Base-by-base conservation (phyloP, 352 stramenopile genomes). In the Phytopythium oedochilum region DNA sequence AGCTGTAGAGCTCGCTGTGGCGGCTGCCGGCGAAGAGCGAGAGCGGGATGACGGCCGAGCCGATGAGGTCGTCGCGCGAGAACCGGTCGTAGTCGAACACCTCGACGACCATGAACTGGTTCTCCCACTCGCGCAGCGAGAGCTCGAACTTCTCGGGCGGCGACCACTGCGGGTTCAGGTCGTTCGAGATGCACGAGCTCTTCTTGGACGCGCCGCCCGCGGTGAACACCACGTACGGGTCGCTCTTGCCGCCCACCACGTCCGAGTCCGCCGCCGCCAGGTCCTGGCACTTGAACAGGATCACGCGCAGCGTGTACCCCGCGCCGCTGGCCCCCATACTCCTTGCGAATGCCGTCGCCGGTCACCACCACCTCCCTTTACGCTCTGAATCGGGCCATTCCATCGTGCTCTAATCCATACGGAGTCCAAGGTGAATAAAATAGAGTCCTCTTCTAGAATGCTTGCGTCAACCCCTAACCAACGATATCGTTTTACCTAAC, bases 131-230 rank as follows among this genome's bases (percentile, higher is more conserved):
- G 20, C 69, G 57, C 35, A 92, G 34, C 49, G 74, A 59, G 58
- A 90, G 88, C 62, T 89, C 64, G 55, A 92, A 92, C 55, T 80
- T 85, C 57, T 90, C 82, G 12, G 80, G 73, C 29, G 80, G 77
- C 9, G 66, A 71, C 82, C 82, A 92, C 51, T 75, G 62, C 52
- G 82, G 82, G 43, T 89, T 88, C 18, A 92, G 59, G 23, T 78
- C 62, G 58, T 86, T 87, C 45, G 55, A 66, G 60, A 89, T 74
- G 49, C 70, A 71, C 42, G 77, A 88, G 63, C 82, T 92, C 65
- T 87, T 89, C 51, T 69, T 66, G 11, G 63, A 82, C 26, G 57
- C 40, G 32, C 71, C 56, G 28, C 61, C 72, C n/a, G 87, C 49
- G 25, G 67, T 64, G 51, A 89, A 86, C 2, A 87, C 67, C 42